A percentile compares a stretch with the other conserved stretches of the same genome.
phyloP scores from a whole-genome alignment of 495 filamentous ascomycete species.

The Clohesyomyces aquaticus region DNA sequence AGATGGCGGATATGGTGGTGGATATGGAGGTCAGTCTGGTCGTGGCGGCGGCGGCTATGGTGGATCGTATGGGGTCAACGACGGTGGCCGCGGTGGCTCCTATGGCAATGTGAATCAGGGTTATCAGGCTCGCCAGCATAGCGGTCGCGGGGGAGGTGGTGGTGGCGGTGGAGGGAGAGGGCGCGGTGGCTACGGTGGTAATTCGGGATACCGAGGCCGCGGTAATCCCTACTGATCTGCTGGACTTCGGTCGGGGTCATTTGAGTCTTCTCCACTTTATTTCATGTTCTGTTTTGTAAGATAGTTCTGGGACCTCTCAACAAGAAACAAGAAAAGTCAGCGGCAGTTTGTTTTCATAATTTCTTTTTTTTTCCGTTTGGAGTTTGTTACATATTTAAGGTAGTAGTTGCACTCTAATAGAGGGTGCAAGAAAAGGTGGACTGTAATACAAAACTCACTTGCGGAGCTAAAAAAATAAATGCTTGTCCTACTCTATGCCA shows the following conservation, averaged over 20 bases:
- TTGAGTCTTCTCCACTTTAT: neutral
- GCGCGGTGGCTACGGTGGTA: neutral
- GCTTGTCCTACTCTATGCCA: too few relatives aligned
- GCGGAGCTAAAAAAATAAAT: too few relatives aligned
- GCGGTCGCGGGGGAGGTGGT: neutral
- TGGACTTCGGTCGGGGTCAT: neutral
- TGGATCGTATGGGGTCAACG: too few relatives aligned
- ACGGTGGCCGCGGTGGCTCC: constrained; percentile 8
- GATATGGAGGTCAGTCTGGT: constrained; percentile 7
- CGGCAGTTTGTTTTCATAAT: too few relatives aligned
- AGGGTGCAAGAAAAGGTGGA: too few relatives aligned
- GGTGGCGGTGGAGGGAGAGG: neutral
- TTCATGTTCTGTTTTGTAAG: too few relatives aligned
- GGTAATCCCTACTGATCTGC: neutral
- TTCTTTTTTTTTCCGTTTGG: too few relatives aligned
- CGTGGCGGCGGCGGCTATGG: constrained; percentile 18
- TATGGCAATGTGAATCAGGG: neutral
- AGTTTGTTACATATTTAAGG: too few relatives aligned
- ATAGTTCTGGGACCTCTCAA: too few relatives aligned
- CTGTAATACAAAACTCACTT: too few relatives aligned
- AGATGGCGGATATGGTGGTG: constrained; percentile 15
- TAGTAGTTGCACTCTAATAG: too few relatives aligned
- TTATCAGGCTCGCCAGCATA: neutral
- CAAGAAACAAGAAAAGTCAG: too few relatives aligned
- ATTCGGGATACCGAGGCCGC: neutral